Base-by-base conservation (phyloP, 352 stramenopile species). In the Peronospora belbahrii region DNA sequence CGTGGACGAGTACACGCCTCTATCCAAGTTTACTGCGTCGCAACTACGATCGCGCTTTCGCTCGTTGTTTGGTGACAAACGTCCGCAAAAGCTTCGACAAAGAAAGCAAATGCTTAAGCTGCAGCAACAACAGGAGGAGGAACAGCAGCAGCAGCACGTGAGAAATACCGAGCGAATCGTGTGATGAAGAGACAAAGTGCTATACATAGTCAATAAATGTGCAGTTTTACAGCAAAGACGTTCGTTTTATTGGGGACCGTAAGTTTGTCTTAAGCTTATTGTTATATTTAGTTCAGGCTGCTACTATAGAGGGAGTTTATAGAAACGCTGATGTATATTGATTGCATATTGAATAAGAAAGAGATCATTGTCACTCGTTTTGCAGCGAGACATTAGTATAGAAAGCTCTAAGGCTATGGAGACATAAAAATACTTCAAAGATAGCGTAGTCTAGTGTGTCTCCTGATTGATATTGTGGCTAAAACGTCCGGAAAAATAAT, bases 1-100 rank as follows among this genome's bases (percentile, higher is more conserved):
- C 38, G 76, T 88, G 13, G 62, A 82, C 6, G 73, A 85, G 59
- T 88, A 88, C 56, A 38, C 55, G 50, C 74, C 76, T 17, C 59
- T 88, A 11, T 52, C 67, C 56, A 84, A 88, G 49, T 88, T 88
- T 54, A 75, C 67, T 42, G 75, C 75, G 17, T 88, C 76, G 41
- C 76, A 88, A 52, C 45, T 88, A 36, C 76, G 76, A 9, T 88
- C 76, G 40, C 73, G 76, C n/a, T 85, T 81, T 56, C 76, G 76
- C 14, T 85, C 76, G 22, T 57, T 85, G 28, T 88, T 85, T 34
- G 76, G 76, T 19, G 76, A 88, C 59, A 88, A 88, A 52, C 71
- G 73, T 2, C 76, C 76, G 15, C 74, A 88, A 51, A 83, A 78
- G 35, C 53, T 83, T 44, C 66, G 70, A 17, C 67, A 80, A 42